phyloP scores from a whole-genome alignment of 305 asterid genomes.

The Plantago coronopus region DNA sequence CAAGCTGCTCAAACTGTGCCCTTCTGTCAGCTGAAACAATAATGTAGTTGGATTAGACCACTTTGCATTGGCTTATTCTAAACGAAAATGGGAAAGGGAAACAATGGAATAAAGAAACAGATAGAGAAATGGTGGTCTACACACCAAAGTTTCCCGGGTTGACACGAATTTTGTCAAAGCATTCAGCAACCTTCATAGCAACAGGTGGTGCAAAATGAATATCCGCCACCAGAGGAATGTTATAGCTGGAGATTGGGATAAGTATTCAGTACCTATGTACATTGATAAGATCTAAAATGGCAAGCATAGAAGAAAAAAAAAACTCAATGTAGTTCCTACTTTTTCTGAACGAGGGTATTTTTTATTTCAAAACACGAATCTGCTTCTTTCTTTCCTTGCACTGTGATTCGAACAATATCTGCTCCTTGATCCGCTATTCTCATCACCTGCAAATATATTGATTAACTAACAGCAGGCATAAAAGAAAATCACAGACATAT shows the following conservation, averaged over 20 bases:
- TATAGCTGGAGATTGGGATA: constrained; percentile 58
- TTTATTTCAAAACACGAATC: constrained; percentile 93
- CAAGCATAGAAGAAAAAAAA: not conserved
- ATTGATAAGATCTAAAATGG: constrained; percentile 13
- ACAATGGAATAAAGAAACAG: not conserved
- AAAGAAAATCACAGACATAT: constrained; percentile 5
- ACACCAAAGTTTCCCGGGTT: constrained; percentile 99
- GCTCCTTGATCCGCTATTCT: constrained; percentile 96
- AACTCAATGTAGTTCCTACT: constrained; percentile 39
- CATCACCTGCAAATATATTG: constrained; percentile 66
- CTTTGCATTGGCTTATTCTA: not conserved
- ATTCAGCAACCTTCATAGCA: constrained; percentile 92
- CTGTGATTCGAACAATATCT: constrained; percentile 92
- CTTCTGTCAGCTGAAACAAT: constrained; percentile 90
- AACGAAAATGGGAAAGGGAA: not conserved
- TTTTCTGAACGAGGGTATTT: constrained; percentile 88
- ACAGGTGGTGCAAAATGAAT: constrained; percentile 96
- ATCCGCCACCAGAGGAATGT: constrained; percentile 98
- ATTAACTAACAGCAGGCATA: constrained; percentile 7
- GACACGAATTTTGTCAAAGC: constrained; percentile 97
- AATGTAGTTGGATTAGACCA: constrained; percentile 19
- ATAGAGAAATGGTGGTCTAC: constrained; percentile 20
- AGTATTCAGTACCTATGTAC: constrained; percentile 26
- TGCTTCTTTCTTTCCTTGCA: constrained; percentile 98
- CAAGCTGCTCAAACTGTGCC: constrained; percentile 92